Base-by-base conservation (phyloP, 306 rosid genomes). In the Quillaja saponaria region DNA sequence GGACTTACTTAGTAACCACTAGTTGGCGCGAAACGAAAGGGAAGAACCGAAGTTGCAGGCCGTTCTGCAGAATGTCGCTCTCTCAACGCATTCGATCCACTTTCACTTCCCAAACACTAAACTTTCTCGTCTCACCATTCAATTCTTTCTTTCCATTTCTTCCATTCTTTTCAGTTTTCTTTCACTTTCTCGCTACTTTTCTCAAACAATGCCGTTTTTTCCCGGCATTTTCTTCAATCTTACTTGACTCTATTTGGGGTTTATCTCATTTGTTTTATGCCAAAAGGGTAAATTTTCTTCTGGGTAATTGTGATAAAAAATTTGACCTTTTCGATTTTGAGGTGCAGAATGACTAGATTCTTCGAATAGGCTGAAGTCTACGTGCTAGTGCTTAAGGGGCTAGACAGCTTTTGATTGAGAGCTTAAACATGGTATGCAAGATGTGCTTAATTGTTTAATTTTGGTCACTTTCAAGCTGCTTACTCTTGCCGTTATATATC, bases 21-120 rank as follows among this genome's bases (percentile, higher is more conserved):
- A 78, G 80, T 71, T 81, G 88, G 96, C 87, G 96, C 91, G 96
- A 78, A 88, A 80, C 79, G 47, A 72, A 73, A 73, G 95, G 94
- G 47, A 49, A 52, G 38, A 55, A 68, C 82, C 97, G 94, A 90
- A 78, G 61, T 80, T 76, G 68, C 72, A 81, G 97, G 95, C 16
- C 71, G 31, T 64, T 58, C 62, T 80, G 84, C 84, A 87, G 81
- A 83, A 81, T 87, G 90, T 81, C 88, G 68, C 79, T 61, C 57
- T 75, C 59, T 8, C 57, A 56, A 67, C 12, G 67, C 90, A 61
- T 68, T 74, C 39, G 65, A 82, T 90, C 77, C 79, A 62, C 62
- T 67, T 66, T 76, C 88, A 58, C 81, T 71, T 55, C 69, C 57
- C 69, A 40, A 79, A 37, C 68, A 45, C 60, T 58, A 5, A 57